phyloP scores from a whole-genome alignment of 768 basidiomycete species.

The Collybia sordida region DNA sequence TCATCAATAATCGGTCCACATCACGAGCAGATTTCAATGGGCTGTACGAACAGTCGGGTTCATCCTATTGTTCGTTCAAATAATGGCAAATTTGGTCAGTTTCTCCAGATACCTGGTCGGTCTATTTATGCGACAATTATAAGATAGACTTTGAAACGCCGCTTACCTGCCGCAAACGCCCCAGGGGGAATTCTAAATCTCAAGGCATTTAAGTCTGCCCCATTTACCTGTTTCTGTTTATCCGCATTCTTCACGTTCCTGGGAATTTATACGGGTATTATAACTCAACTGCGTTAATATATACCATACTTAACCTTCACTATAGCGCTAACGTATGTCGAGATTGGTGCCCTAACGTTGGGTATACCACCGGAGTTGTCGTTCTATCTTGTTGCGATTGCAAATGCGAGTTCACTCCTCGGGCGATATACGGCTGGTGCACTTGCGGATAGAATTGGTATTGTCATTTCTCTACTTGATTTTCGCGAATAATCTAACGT shows the following conservation, averaged over 20 bases:
- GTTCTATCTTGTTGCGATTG: conserved; percentile 66
- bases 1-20: neutral
- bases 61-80: conserved; percentile 51
- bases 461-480: conserved; percentile 7
- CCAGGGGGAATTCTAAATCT: conserved; percentile 60
- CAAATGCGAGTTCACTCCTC: conserved; percentile 63
- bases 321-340: conserved; percentile 66
- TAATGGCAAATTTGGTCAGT: conserved; percentile 50
- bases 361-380: conserved; percentile 52
- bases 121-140: neutral
- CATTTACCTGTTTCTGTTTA: conserved; percentile 56
- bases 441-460: conserved; percentile 56
- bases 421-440: conserved; percentile 58
- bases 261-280: conserved; percentile 63
- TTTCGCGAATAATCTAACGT: neutral
- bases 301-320: conserved; percentile 25
- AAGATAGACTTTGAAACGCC: conserved; percentile 40
- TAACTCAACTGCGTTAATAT: conserved; percentile 22
- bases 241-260: conserved; percentile 60
- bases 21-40: conserved; percentile 61
- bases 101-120: neutral
- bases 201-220: conserved; percentile 45
- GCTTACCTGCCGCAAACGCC: conserved; percentile 52
- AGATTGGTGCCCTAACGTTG: conserved; percentile 48
- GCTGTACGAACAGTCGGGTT: conserved; percentile 72